Percentiles rank a stretch among this genome's conserved stretches.
Evolutionary conservation across 1,284 basidiomycete species (phyloP).

Genomic region (Ceratobasidium sp.): DNA sequence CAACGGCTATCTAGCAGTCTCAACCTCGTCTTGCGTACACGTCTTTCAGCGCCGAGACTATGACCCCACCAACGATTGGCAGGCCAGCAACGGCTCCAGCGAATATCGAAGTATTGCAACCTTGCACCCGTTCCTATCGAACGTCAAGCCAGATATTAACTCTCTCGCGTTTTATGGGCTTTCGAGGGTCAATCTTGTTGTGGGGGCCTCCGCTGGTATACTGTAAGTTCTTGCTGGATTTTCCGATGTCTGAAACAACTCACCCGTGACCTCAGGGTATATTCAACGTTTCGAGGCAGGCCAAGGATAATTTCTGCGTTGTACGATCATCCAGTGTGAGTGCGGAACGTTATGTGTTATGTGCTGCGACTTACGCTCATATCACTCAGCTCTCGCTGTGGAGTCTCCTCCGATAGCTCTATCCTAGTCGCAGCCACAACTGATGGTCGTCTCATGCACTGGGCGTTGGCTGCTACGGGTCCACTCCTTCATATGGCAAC

Average conservation of each 20-base stretch:
- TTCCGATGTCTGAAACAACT: not conserved
- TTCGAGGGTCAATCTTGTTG: not conserved
- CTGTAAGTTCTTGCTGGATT: not conserved
- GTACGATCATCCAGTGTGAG: too few relatives aligned
- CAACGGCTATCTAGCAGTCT: not conserved
- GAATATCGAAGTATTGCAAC: not conserved
- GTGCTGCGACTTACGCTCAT: not conserved
- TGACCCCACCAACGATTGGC: too few relatives aligned
- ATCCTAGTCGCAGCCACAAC: not conserved
- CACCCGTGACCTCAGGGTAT: not conserved
- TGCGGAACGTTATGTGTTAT: too few relatives aligned
- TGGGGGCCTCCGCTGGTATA: not conserved
- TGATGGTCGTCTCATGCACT: not conserved
- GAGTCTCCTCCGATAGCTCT: not conserved
- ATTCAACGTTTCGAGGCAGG: too few relatives aligned
- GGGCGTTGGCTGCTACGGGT: not conserved
- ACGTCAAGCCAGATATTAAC: not conserved
- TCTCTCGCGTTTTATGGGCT: not conserved
- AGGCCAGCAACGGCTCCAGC: too few relatives aligned
- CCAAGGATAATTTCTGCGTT: too few relatives aligned
- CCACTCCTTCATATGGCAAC: not conserved
- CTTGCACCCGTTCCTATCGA: too few relatives aligned
- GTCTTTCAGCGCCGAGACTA: not conserved
- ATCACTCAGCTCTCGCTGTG: not conserved
- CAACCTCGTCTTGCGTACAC: not conserved